Evolutionary conservation across 2,329 filamentous ascomycete species (phyloP).

Genomic region (Neobulgaria alba): DNA sequence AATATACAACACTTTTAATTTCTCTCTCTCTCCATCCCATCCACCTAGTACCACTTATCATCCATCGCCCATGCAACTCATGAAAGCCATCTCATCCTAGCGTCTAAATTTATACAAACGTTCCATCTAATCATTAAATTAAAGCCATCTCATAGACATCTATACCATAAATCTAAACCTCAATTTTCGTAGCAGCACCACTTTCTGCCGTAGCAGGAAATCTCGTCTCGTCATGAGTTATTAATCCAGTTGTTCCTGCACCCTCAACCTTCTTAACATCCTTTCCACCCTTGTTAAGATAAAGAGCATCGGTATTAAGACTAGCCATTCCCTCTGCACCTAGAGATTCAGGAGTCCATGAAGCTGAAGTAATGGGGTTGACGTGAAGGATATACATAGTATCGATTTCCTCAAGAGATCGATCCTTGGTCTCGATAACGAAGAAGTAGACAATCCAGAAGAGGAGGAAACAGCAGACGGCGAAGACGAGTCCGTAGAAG

Average conservation of each 20-base stretch:
- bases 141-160: too few relatives aligned
- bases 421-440: constrained; percentile 64
- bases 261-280: background rate
- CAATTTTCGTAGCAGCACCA: too few relatives aligned
- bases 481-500: constrained; percentile 65
- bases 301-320: constrained; percentile 6
- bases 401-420: constrained; percentile 71
- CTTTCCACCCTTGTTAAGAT: background rate
- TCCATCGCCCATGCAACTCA: too few relatives aligned
- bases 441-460: constrained; percentile 69
- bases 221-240: background rate
- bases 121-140: too few relatives aligned
- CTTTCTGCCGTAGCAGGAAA: too few relatives aligned
- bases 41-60: too few relatives aligned
- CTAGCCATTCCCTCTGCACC: constrained; percentile 12
- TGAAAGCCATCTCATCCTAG: too few relatives aligned
- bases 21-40: too few relatives aligned
- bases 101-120: too few relatives aligned
- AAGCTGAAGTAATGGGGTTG: constrained; percentile 33
- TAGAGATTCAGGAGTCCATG: constrained; percentile 18
- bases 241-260: background rate
- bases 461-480: constrained; percentile 56
- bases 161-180: too few relatives aligned
- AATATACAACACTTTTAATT: too few relatives aligned
- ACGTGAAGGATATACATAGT: constrained; percentile 58